These are phyloP conservation scores for Alternaria dauci DNA, from an alignment of 2,329 filamentous ascomycete species.

Conservation along the genomic window DNA sequence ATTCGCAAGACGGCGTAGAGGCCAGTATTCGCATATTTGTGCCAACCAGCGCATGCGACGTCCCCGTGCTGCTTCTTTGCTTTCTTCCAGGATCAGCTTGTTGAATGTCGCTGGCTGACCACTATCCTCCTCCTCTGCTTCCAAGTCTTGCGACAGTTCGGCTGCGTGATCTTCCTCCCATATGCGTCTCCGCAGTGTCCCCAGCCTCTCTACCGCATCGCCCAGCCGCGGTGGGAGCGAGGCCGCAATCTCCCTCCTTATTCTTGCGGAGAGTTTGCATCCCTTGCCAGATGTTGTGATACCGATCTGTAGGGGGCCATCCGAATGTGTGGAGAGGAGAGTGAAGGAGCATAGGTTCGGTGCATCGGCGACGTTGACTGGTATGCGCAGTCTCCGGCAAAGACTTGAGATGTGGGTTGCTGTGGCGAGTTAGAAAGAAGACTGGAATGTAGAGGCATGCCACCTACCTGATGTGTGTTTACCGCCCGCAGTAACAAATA, in stretches of 20 bases:
- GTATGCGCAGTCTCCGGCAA: conserved; percentile 82
- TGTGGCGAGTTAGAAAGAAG: conserved; percentile 47
- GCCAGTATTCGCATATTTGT: conserved; percentile 99
- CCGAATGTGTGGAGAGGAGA: conserved; percentile 85
- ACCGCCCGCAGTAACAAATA: conserved; percentile 78
- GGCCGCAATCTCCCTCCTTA: conserved; percentile 86
- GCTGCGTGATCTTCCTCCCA: conserved; percentile 61
- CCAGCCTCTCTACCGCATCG: conserved; percentile 77
- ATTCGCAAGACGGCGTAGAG: conserved; percentile 78
- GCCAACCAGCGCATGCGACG: conserved; percentile 90
- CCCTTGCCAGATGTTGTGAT: conserved; percentile 95
- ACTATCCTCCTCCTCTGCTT: conserved; percentile 67
- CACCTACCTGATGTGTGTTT: conserved; percentile 59
- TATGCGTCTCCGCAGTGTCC: conserved; percentile 58
- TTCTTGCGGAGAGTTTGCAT: conserved; percentile 89
- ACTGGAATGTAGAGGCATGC: background rate
- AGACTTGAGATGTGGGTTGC: conserved; percentile 73
- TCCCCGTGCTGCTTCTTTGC: conserved; percentile 76
- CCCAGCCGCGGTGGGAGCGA: conserved; percentile 80
- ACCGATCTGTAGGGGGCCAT: conserved; percentile 92
- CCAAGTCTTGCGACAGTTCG: conserved; percentile 55
- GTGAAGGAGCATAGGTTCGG: conserved; percentile 88
- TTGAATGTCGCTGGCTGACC: conserved; percentile 88
- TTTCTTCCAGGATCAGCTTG: conserved; percentile 76
- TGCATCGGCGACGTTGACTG: conserved; percentile 90